These are phyloP conservation scores for Ciborinia camelliae DNA, from an alignment of 2,329 filamentous ascomycete genomes.

Conservation along the genomic window DNA sequence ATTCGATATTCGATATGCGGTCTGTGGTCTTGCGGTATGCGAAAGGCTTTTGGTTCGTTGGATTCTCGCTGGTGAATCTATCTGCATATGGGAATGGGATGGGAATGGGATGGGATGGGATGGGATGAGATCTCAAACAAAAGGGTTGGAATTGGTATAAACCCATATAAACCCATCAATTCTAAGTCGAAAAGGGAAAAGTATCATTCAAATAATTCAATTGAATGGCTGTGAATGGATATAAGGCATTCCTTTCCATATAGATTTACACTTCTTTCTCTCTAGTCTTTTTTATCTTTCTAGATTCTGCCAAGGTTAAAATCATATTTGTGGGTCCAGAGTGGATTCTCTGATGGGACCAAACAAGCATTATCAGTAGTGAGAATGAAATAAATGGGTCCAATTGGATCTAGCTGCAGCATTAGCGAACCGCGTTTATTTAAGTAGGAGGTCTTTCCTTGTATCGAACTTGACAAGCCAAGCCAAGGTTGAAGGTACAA, in stretches of 20 bases:
- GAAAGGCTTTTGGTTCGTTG: conserved; percentile 1
- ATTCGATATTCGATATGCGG: background rate
- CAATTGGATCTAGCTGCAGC: background rate
- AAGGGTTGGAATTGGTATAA: too few species aligned
- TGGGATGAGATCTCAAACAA: too few species aligned
- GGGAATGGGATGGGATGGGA: too few species aligned
- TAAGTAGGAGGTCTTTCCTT: background rate
- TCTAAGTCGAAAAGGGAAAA: background rate
- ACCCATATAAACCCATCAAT: too few species aligned
- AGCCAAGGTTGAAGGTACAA: too few species aligned
- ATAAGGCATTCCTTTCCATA: too few species aligned
- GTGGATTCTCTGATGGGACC: background rate
- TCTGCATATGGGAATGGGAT: too few species aligned
- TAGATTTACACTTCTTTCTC: too few species aligned
- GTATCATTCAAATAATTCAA: accelerated
- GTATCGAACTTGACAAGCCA: too few species aligned
- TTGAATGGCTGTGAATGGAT: background rate
- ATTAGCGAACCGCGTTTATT: conserved; percentile 16
- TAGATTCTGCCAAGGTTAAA: conserved; percentile 4
- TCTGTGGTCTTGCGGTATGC: background rate
- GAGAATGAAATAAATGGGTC: background rate
- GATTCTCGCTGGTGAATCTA: too few species aligned
- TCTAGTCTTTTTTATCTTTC: too few species aligned
- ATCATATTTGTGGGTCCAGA: background rate
- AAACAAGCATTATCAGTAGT: conserved; percentile 5